A percentile compares a stretch with the other conserved stretches of the same genome.
Evolutionary conservation across 2,329 filamentous ascomycete genomes (phyloP).

Genomic region (Orbilia oligospora): DNA sequence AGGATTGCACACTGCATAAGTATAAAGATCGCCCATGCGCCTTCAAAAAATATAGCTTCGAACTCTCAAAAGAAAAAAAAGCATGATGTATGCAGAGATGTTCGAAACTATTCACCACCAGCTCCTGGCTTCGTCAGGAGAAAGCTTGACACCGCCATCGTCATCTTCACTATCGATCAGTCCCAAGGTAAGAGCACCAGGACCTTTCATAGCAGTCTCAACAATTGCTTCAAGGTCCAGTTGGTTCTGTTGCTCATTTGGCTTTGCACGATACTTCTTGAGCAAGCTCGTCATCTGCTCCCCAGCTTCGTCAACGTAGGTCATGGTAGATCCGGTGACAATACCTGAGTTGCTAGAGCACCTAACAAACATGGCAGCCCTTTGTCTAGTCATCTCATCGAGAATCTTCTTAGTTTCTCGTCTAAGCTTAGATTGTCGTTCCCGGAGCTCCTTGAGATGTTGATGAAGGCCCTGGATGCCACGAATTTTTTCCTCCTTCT

Average conservation of each 20-base stretch:
- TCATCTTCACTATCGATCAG: slow-evolving; percentile 31
- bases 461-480: not conserved
- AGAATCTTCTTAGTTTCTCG: slow-evolving; percentile 10
- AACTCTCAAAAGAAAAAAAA: not conserved
- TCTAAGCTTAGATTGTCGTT: slow-evolving; percentile 5
- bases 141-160: slow-evolving; percentile 2
- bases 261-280: not conserved
- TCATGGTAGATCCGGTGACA: not conserved
- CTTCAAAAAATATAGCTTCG: not conserved
- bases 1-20: not conserved
- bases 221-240: slow-evolving; percentile 15
- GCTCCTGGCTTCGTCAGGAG: not conserved
- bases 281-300: not conserved
- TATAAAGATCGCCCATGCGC: not conserved
- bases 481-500: not conserved
- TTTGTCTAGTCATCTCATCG: slow-evolving; percentile 19
- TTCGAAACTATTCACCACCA: not conserved
- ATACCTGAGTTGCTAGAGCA: not conserved
- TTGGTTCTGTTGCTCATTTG: not conserved
- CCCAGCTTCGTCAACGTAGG: not conserved
- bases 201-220: slow-evolving; percentile 26
- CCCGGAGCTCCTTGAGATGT: slow-evolving; percentile 2
- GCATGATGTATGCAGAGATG: not conserved
- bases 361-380: not conserved
- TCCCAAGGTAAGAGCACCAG: slow-evolving; percentile 36